phyloP scores from a whole-genome alignment of 306 rosid genomes.

The Trifolium fragiferum region DNA sequence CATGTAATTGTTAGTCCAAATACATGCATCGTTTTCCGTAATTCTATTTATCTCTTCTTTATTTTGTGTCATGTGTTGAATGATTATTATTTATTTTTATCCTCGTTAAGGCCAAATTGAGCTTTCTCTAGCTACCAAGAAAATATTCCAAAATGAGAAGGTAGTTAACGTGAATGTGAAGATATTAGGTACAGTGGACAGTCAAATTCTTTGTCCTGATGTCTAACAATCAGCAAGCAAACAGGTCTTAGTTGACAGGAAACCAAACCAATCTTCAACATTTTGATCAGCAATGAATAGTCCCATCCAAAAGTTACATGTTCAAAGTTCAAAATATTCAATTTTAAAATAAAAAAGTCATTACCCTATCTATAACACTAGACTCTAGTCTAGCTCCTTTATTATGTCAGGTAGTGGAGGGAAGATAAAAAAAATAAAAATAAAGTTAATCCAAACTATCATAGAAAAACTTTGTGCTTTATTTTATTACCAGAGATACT shows the following conservation, averaged over 20 bases:
- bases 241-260: conserved; percentile 23
- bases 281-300: conserved; percentile 1
- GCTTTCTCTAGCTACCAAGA: conserved; percentile 21
- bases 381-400: conserved; percentile 33
- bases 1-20: too few relatives aligned
- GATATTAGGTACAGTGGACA: conserved; percentile 32
- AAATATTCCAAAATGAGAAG: conserved; percentile 38
- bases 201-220: conserved; percentile 44
- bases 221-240: conserved; percentile 40
- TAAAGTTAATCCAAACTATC: conserved; percentile 7
- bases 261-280: conserved; percentile 31
- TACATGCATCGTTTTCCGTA: too few relatives aligned
- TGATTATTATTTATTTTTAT: background rate
- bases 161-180: conserved; percentile 34
- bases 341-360: conserved; percentile 19
- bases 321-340: conserved; percentile 22
- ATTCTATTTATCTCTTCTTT: too few relatives aligned
- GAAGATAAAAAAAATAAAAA: conserved; percentile 1
- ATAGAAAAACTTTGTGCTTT: conserved; percentile 12
- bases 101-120: conserved; percentile 32
- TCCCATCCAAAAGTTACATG: conserved; percentile 27
- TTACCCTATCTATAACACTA: conserved; percentile 22
- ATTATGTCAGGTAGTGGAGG: background rate
- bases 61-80: background rate
- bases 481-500: too few relatives aligned